phyloP scores from a whole-genome alignment of 2,329 filamentous ascomycete species.

The Eutypa lata region DNA sequence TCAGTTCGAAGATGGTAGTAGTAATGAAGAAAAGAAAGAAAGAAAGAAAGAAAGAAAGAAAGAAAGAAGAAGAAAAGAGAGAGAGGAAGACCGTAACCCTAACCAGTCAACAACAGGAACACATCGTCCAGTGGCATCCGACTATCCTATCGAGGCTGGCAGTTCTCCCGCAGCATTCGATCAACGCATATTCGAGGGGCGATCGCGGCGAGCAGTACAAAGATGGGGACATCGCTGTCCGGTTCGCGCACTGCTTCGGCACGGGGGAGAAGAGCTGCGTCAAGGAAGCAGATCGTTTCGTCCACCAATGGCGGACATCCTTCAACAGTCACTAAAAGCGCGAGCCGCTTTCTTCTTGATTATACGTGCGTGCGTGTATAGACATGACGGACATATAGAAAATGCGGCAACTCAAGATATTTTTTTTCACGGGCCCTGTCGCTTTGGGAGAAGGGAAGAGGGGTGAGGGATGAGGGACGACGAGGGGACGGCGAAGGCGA shows the following conservation, averaged over 20 bases:
- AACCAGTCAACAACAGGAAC: constrained; percentile 55
- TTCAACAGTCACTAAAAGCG: constrained; percentile 23
- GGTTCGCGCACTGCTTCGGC: constrained; percentile 68
- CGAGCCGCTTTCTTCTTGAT: neutral
- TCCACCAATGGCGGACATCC: constrained; percentile 43
- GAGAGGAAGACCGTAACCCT: too few species aligned
- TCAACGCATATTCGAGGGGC: constrained; percentile 72
- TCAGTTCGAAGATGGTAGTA: neutral
- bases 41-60: neutral
- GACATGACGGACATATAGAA: neutral
- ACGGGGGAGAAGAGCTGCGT: constrained; percentile 61
- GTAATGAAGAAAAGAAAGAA: neutral
- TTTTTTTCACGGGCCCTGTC: neutral
- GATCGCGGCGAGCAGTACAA: constrained; percentile 64
- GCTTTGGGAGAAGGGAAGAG: too few species aligned
- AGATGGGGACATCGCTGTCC: constrained; percentile 80
- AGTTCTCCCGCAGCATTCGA: constrained; percentile 77
- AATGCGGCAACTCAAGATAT: neutral
- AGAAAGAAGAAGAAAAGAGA: neutral
- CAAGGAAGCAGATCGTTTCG: constrained; percentile 60
- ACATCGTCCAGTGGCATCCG: constrained; percentile 93
- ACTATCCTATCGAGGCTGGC: constrained; percentile 89
- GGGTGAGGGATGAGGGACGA: too few species aligned
- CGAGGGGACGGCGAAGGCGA: too few species aligned
- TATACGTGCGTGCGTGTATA: neutral